Base-by-base conservation (phyloP, 202 grass and related monocot genomes). In the Panicum hallii region DNA sequence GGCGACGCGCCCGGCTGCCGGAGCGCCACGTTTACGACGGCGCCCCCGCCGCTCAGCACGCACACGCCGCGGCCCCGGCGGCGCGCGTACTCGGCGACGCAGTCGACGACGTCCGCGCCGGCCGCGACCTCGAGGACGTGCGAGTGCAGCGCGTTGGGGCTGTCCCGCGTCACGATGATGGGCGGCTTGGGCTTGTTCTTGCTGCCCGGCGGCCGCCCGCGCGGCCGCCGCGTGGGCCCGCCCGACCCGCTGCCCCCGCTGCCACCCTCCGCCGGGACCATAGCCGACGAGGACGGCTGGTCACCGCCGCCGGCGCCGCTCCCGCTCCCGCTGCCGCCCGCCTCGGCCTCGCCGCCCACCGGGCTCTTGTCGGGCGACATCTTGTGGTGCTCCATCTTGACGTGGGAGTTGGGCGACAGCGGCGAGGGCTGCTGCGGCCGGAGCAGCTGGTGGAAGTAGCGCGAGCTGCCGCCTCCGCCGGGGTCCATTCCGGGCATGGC, bases 181-280 rank as follows among this genome's bases (percentile, higher is more conserved):
- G 96, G 96, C 3, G 93, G 93, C 86, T 90, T 95, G 30, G 89
- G 93, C 87, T 92, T 98, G 89, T 98, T 95, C 87, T 92, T 98
- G 45, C 93, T 95, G 0, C 95, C 95, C 3, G 87, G 32, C 3
- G 95, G 95, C 4, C 95, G 93, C 2, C 95, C 96, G 0, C 96
- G 91, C 5, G 96, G 93, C 14, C 96, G 85, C 1, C 96, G 86
- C 23, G 81, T 93, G 5, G 91, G 84, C 36, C 90, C 87, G 56
- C 89, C 79, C 0, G 86, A 81, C 6, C 91, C 72, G 13, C 85
- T 47, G 41, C 87, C 67, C 4, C 47, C 38, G 72, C 87, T 36
- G 20, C 74, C 78, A 2, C 74, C 91, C 0, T 91, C 90, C 22
- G 17, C 87, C 0, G 63, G 84, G 1, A 86, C 88, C 48, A 94